Evolutionary conservation across 1,284 basidiomycete species (phyloP), one percentile per base, ranked within the genome.

Genomic region (Sporisorium sorghi): DNA sequence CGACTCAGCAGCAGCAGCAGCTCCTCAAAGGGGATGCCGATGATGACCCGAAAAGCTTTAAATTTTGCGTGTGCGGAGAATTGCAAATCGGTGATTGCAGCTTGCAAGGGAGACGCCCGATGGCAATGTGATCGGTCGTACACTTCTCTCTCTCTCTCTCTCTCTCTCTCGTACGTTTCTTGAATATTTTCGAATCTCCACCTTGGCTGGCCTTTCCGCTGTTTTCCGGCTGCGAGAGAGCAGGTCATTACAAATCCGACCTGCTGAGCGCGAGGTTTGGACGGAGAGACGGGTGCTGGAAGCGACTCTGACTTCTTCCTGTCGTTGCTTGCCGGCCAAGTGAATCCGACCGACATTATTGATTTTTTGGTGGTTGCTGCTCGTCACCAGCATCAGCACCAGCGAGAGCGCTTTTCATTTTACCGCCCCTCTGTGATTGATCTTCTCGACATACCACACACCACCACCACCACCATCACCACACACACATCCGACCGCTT

Each of bases 161-260:
- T 28, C 15, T 6, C 28, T 47, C 32, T 65, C 56, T 65, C 62
- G 62, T 58, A 65, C 24, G 26, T 17, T 12, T 35, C 9, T 15
- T 24, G 6, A 1, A 15, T 15, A n/a, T 26, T 26, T 24, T 39
- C 24, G 39, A 53, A 53, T 30, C 39, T n/a, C n/a, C n/a, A n/a
- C 23, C 8, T 1, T 24, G 3, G n/a, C n/a, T n/a, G n/a, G n/a
- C n/a, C 28, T 42, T 52, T 43, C 65, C 58, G 65, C 58, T 57
- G 53, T 30, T 35, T 54, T 57, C 64, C 58, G 64, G 58, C n/a
- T n/a, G n/a, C 37, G 28, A 40, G 24, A 28, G 17, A 26, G 52
- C 37, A 39, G 7, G 24, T 19, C 40, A 67, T 67, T 67, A 67
- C 64, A 67, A 67, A 67, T 61, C 65, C 42, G 49, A 43, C 21